A percentile compares a stretch with the other conserved stretches of the same genome.
Evolutionary conservation across 768 basidiomycete species (phyloP).

Genomic region (Lyophyllum shimeji): DNA sequence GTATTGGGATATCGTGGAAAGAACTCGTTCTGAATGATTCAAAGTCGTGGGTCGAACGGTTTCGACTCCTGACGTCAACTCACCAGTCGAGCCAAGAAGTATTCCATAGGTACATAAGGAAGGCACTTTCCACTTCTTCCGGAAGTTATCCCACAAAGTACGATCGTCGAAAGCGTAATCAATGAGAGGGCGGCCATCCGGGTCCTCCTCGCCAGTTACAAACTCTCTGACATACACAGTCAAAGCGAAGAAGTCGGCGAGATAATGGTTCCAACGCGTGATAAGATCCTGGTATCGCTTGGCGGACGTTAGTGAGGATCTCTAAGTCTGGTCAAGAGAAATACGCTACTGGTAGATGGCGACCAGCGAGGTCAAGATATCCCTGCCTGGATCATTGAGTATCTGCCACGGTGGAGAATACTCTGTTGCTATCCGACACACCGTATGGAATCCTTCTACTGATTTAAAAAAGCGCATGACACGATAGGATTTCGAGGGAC

Average conservation of each 20-base stretch:
- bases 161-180: neutral
- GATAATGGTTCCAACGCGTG: neutral
- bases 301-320: neutral
- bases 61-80: neutral
- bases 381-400: neutral
- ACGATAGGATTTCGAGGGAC: neutral
- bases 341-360: neutral
- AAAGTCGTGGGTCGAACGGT: neutral
- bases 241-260: neutral
- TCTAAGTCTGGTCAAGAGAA: neutral
- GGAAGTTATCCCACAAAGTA: neutral
- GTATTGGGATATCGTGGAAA: neutral
- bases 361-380: neutral
- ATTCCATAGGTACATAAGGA: neutral
- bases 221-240: neutral
- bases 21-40: neutral
- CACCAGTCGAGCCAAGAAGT: neutral
- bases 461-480: neutral
- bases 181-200: neutral
- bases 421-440: neutral
- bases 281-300: neutral
- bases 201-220: neutral
- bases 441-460: neutral
- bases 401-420: neutral
- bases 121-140: neutral